These are phyloP conservation scores for Vitis hybrid DNA, from an alignment of 177 flowering plant genomes.

Conservation along the genomic window DNA sequence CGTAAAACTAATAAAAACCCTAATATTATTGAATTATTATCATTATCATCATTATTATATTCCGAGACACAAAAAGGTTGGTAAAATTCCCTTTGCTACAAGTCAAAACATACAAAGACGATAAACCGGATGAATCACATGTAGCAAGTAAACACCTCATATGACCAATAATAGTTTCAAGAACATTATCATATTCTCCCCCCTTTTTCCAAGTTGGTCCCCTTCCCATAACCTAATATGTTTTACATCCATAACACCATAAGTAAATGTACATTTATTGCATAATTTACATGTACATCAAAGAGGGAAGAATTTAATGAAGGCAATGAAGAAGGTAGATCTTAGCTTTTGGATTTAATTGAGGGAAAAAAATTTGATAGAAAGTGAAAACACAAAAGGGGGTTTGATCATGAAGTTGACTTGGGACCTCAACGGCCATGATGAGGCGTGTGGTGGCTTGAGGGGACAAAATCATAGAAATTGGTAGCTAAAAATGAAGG, in stretches of 20 bases:
- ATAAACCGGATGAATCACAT: background rate
- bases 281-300: background rate
- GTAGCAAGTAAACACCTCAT: background rate
- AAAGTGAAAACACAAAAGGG: background rate
- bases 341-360: conserved; percentile 15
- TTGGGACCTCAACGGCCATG: conserved; percentile 43
- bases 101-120: conserved; percentile 8
- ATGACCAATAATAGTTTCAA: too few species aligned
- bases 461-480: conserved; percentile 60
- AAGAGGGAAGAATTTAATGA: background rate
- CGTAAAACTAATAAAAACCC: background rate
- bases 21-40: conserved; percentile 5
- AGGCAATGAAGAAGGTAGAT: conserved; percentile 6
- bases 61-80: conserved; percentile 9
- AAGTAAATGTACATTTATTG: too few species aligned
- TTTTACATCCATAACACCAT: too few species aligned
- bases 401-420: conserved; percentile 45
- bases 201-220: too few species aligned
- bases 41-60: conserved; percentile 2
- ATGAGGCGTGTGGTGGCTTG: conserved; percentile 45
- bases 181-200: too few species aligned
- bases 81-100: conserved; percentile 8
- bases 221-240: too few species aligned
- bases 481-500: conserved; percentile 27
- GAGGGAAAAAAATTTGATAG: conserved; percentile 2